A percentile compares a stretch with the other conserved stretches of the same genome.
These are phyloP conservation scores for Xylariaceae sp. DNA, from an alignment of 2,329 filamentous ascomycete species.

Conservation along the genomic window DNA sequence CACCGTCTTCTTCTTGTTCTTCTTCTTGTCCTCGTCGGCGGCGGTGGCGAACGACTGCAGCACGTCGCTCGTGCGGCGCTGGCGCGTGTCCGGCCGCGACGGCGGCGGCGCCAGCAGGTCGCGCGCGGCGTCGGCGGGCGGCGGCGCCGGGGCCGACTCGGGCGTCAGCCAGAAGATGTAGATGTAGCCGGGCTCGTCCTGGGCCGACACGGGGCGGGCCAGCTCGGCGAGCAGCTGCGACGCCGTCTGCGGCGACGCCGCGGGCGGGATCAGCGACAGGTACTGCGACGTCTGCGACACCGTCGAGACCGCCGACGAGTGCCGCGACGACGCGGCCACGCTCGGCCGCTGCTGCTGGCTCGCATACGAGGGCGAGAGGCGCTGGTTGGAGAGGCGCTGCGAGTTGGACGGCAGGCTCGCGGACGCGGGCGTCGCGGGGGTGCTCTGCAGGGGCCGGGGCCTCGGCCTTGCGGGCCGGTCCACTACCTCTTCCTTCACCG, in stretches of 20 bases:
- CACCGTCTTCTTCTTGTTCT: slow-evolving; percentile 48
- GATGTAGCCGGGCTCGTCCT: slow-evolving; percentile 83
- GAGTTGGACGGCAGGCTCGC: slow-evolving; percentile 21
- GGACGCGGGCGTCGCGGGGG: slow-evolving; percentile 18
- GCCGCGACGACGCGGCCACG: slow-evolving; percentile 12
- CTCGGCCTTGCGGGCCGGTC: slow-evolving; percentile 36
- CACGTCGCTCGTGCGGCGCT: slow-evolving; percentile 47
- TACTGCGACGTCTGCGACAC: slow-evolving; percentile 36
- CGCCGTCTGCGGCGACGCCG: slow-evolving; percentile 58
- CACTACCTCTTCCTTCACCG: slow-evolving; percentile 33
- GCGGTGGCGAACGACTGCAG: slow-evolving; percentile 41
- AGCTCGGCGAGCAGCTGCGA: slow-evolving; percentile 70
- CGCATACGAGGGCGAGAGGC: slow-evolving; percentile 19
- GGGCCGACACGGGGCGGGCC: slow-evolving; percentile 62
- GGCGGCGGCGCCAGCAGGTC: slow-evolving; percentile 49
- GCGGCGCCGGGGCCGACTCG: slow-evolving; percentile 43
- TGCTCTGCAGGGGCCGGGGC: slow-evolving; percentile 37
- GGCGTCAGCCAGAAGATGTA: slow-evolving; percentile 98
- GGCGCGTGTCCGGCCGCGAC: slow-evolving; percentile 29
- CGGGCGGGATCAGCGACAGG: slow-evolving; percentile 61
- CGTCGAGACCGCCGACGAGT: slow-evolving; percentile 19
- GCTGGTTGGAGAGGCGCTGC: slow-evolving; percentile 21
- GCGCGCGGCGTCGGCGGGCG: slow-evolving; percentile 51
- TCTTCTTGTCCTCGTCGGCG: slow-evolving; percentile 15
- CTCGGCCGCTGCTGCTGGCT: slow-evolving; percentile 23